phyloP scores from a whole-genome alignment of 768 basidiomycete genomes.

The Tephrocybe sp. region DNA sequence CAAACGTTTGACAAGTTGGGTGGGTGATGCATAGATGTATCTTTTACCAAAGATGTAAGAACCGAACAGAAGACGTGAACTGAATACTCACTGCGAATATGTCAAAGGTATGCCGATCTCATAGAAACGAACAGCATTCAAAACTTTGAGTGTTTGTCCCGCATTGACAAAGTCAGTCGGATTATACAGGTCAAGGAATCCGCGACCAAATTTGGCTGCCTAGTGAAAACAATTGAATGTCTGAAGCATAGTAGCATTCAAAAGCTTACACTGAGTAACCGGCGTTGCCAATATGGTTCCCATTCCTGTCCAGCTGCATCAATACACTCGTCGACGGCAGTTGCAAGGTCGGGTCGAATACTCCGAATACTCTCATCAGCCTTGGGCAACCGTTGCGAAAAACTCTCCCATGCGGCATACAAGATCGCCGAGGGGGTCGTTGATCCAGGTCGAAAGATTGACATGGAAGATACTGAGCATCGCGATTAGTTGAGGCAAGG shows the following conservation, averaged over 20 bases:
- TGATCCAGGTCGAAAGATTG: constrained; percentile 91
- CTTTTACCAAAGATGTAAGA: constrained; percentile 35
- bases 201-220: constrained; percentile 97
- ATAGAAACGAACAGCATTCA: constrained; percentile 90
- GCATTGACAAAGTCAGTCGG: constrained; percentile 90
- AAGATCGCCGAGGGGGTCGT: constrained; percentile 89
- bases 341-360: constrained; percentile 62
- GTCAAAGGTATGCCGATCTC: constrained; percentile 94
- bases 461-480: constrained; percentile 66
- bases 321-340: constrained; percentile 79
- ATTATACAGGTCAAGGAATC: constrained; percentile 91
- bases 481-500: neutral
- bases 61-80: constrained; percentile 1
- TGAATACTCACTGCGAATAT: constrained; percentile 72
- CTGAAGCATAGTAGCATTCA: constrained; percentile 3
- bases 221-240: constrained; percentile 26
- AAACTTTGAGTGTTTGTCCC: constrained; percentile 89
- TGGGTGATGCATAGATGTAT: constrained; percentile 79
- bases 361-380: constrained; percentile 91
- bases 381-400: constrained; percentile 80
- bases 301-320: constrained; percentile 93
- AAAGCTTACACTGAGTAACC: constrained; percentile 72
- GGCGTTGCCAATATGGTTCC: constrained; percentile 88
- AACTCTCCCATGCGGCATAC: constrained; percentile 88
- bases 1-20: constrained; percentile 78